phyloP scores from a whole-genome alignment of 345 rosid species.

The Aegle marmelos region DNA sequence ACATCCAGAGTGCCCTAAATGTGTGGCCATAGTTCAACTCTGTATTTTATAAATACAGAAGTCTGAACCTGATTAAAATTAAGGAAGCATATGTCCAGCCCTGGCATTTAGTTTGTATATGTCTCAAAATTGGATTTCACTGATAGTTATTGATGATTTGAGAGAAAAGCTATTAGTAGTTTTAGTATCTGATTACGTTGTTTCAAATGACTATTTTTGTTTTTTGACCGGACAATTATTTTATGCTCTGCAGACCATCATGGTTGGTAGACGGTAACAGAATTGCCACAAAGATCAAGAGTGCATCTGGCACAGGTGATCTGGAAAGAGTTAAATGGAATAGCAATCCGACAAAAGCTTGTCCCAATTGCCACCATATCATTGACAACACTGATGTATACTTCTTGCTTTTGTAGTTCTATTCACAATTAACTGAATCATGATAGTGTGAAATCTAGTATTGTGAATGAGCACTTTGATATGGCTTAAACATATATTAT shows the following conservation, averaged over 20 bases:
- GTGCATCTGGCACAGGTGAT: constrained; percentile 54
- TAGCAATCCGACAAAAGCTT: constrained; percentile 79
- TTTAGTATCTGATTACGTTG: not conserved
- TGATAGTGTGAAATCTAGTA: not conserved
- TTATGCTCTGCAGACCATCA: constrained; percentile 49
- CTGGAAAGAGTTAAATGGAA: constrained; percentile 55
- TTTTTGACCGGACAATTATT: constrained; percentile 4
- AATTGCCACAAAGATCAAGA: constrained; percentile 80
- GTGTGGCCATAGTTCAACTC: no score
- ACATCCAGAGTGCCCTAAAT: no score
- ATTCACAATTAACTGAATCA: not conserved
- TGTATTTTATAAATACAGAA: no score
- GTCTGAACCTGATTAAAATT: no score
- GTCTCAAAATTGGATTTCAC: no score
- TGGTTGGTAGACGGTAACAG: constrained; percentile 88
- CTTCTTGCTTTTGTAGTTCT: constrained; percentile 11
- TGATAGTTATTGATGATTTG: no score
- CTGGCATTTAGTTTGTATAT: no score
- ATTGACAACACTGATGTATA: constrained; percentile 89
- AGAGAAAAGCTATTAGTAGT: not conserved
- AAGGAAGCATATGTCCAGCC: no score
- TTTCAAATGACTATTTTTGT: not conserved
- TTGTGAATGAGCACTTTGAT: not conserved
- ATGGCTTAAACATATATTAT: not conserved
- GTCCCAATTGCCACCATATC: constrained; percentile 72